These are phyloP conservation scores for Claviceps monticola DNA, from an alignment of 2,329 filamentous ascomycete genomes.

Conservation along the genomic window DNA sequence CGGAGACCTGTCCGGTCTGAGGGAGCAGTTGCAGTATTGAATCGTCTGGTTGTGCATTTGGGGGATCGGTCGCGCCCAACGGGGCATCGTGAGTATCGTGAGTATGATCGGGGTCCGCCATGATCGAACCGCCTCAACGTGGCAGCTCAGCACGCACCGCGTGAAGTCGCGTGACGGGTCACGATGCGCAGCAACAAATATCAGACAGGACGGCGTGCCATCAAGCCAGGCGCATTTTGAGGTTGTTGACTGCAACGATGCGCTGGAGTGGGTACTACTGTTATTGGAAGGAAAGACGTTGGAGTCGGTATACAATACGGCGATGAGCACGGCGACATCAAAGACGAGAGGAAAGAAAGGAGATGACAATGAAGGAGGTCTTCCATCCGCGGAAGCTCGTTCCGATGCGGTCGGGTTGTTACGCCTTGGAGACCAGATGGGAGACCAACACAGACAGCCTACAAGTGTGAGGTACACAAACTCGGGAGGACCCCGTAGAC, in stretches of 20 bases:
- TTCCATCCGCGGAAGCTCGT: too few species aligned
- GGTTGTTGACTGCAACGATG: neutral
- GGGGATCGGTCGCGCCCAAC: neutral
- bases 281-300: neutral
- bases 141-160: slow-evolving; percentile 11
- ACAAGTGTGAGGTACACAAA: too few species aligned
- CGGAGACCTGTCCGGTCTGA: slow-evolving; percentile 9
- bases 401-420: too few species aligned
- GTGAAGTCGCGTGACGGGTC: slow-evolving; percentile 13
- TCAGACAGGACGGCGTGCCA: slow-evolving; percentile 14
- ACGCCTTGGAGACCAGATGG: too few species aligned
- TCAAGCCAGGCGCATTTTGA: slow-evolving; percentile 24
- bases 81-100: neutral
- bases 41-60: slow-evolving; percentile 6
- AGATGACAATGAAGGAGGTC: too few species aligned
- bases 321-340: neutral
- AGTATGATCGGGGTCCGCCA: neutral
- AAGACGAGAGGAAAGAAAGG: neutral
- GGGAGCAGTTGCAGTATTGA: slow-evolving; percentile 7
- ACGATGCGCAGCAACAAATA: slow-evolving; percentile 8
- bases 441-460: too few species aligned
- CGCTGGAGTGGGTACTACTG: neutral
- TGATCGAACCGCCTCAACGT: neutral
- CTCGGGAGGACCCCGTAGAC: too few species aligned
- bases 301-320: neutral